phyloP scores from a whole-genome alignment of 1,139 yeast genomes.

The Entelexis paramagnoliae region DNA sequence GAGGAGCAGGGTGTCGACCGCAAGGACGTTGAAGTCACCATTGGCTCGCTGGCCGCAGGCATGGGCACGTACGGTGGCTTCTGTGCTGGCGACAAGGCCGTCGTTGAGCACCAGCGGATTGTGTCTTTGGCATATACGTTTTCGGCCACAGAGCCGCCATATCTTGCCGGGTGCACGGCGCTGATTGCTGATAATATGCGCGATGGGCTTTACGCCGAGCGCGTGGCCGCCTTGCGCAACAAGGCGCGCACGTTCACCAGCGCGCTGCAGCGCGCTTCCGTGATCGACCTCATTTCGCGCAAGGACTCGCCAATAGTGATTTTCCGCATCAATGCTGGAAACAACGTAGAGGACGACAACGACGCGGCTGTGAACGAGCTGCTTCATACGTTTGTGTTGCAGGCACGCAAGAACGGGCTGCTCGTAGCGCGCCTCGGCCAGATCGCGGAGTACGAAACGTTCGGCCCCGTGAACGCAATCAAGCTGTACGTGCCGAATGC shows the following conservation, averaged over 20 bases:
- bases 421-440: conserved; percentile 61
- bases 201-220: conserved; percentile 18
- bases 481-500: conserved; percentile 51
- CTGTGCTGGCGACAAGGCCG: conserved; percentile 73
- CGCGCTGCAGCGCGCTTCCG: conserved; percentile 33
- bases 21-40: conserved; percentile 57
- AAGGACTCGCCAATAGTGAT: conserved; percentile 59
- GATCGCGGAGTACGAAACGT: conserved; percentile 61
- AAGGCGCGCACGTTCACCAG: conserved; percentile 35
- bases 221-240: conserved; percentile 31
- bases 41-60: conserved; percentile 76
- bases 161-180: conserved; percentile 65
- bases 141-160: conserved; percentile 92
- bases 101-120: conserved; percentile 88
- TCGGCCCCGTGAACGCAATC: conserved; percentile 68
- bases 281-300: conserved; percentile 47
- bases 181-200: conserved; percentile 38
- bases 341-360: conserved; percentile 39
- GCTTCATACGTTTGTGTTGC: conserved; percentile 25
- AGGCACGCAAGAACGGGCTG: conserved; percentile 41
- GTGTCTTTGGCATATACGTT: conserved; percentile 84
- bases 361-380: conserved; percentile 31
- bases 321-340: conserved; percentile 36
- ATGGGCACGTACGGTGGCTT: conserved; percentile 93
- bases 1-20: conserved; percentile 58